Conservation (phyloP, 805 yeast species). For the Candida nemodendra region DNA sequence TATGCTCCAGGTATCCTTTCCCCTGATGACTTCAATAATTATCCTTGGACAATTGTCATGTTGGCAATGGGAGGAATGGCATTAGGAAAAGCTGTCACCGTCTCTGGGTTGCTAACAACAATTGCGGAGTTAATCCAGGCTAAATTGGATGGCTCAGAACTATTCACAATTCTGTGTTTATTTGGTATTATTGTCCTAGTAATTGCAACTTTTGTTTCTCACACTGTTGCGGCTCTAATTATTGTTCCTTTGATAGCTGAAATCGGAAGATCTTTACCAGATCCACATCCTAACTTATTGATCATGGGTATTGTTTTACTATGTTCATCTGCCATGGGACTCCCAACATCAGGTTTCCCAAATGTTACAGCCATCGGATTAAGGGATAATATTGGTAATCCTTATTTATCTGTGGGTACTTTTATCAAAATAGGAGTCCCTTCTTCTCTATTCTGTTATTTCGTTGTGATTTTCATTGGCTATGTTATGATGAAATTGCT, state of each 20-base stretch:
- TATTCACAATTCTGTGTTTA: slow-evolving; percentile 69
- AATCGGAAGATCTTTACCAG: slow-evolving; percentile 71
- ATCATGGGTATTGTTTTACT: slow-evolving; percentile 64
- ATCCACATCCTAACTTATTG: slow-evolving; percentile 82
- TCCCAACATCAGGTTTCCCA: slow-evolving; percentile 97
- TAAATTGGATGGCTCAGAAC: slow-evolving; percentile 61
- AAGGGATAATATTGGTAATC: slow-evolving; percentile 88
- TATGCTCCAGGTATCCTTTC: slow-evolving; percentile 87
- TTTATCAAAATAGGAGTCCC: slow-evolving; percentile 93
- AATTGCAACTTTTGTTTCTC: slow-evolving; percentile 94
- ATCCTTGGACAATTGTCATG: slow-evolving; percentile 94
- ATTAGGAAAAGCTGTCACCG: slow-evolving; percentile 89
- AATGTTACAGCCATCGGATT: slow-evolving; percentile 95
- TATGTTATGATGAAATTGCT: slow-evolving; percentile 64
- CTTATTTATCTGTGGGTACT: slow-evolving; percentile 81
- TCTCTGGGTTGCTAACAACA: slow-evolving; percentile 80
- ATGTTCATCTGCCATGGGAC: slow-evolving; percentile 95
- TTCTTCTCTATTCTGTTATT: slow-evolving; percentile 71
- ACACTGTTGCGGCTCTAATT: slow-evolving; percentile 95
- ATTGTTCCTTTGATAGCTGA: slow-evolving; percentile 87
- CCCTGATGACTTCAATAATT: slow-evolving; percentile 91
- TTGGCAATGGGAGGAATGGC: slow-evolving; percentile 98
- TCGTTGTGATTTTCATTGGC: slow-evolving; percentile 75
- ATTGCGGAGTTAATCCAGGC: slow-evolving; percentile 70
- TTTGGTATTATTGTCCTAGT: slow-evolving; percentile 81